These are phyloP conservation scores for Trapa incisa DNA, from an alignment of 345 rosid species.

Conservation along the genomic window DNA sequence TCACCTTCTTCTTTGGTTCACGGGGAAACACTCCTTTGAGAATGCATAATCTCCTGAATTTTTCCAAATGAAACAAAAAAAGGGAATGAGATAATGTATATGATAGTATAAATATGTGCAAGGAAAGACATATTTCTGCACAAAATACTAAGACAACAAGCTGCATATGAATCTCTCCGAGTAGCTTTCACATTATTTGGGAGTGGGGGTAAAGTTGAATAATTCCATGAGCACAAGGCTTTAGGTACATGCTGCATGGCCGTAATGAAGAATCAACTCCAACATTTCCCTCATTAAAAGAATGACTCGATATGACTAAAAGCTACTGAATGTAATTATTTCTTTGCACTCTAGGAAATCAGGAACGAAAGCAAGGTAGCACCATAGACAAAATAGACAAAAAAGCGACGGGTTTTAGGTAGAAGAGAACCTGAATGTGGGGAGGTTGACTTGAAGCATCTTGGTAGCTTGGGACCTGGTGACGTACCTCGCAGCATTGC, in stretches of 20 bases:
- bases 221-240: too few relatives aligned
- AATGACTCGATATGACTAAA: too few relatives aligned
- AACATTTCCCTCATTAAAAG: too few relatives aligned
- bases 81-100: background rate
- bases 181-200: too few relatives aligned
- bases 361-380: background rate
- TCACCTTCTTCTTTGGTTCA: slow-evolving; percentile 89
- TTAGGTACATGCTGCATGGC: too few relatives aligned
- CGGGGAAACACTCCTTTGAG: slow-evolving; percentile 79
- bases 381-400: background rate
- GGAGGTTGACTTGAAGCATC: slow-evolving; percentile 61
- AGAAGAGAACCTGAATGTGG: slow-evolving; percentile 48
- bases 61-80: background rate
- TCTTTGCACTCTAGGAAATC: background rate
- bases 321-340: too few relatives aligned
- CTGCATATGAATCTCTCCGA: too few relatives aligned
- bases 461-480: slow-evolving; percentile 82
- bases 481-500: slow-evolving; percentile 73
- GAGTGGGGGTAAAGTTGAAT: too few relatives aligned
- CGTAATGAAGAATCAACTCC: too few relatives aligned
- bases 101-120: too few relatives aligned
- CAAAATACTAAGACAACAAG: too few relatives aligned
- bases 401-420: background rate
- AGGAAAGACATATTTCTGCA: too few relatives aligned
- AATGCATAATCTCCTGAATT: slow-evolving; percentile 62